Conservation (phyloP, 352 stramenopile species). For the Phytophthora uliginosa region DNA sequence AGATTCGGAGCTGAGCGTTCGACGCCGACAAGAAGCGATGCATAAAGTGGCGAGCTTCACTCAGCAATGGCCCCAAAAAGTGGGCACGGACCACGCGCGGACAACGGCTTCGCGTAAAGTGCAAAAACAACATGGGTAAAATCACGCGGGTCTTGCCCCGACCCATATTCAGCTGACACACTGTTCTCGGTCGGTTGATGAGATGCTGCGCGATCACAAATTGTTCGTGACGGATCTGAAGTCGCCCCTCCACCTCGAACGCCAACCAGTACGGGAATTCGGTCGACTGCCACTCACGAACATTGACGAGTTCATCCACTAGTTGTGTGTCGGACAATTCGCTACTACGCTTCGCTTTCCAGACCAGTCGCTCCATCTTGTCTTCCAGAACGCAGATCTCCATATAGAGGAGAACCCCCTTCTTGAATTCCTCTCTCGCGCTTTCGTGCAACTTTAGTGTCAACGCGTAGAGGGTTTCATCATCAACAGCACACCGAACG, state of each 20-base stretch:
- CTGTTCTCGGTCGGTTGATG: conserved; percentile 66
- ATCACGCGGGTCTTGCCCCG: conserved; percentile 90
- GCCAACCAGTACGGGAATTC: conserved; percentile 86
- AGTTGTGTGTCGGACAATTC: conserved; percentile 38
- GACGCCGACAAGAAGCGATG: conserved; percentile 63
- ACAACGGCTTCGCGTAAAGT: conserved; percentile 47
- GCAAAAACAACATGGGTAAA: conserved; percentile 88
- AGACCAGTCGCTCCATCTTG: conserved; percentile 58
- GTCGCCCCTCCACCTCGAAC: conserved; percentile 84
- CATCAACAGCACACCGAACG: conserved; percentile 50
- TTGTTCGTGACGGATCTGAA: conserved; percentile 89
- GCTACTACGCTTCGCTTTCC: conserved; percentile 4
- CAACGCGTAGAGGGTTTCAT: conserved; percentile 40
- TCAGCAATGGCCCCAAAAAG: conserved; percentile 71
- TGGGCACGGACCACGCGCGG: conserved; percentile 62
- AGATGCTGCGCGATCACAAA: conserved; percentile 79
- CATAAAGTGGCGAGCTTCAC: conserved; percentile 75
- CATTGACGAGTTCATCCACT: conserved; percentile 62
- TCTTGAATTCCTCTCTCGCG: conserved; percentile 29
- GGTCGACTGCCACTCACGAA: conserved; percentile 51
- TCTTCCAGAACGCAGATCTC: conserved; percentile 85
- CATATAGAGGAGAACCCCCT: conserved; percentile 46
- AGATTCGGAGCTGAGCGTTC: conserved; percentile 48
- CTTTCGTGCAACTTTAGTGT: conserved; percentile 29
- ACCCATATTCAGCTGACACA: conserved; percentile 92